Conservation (phyloP, 495 filamentous ascomycete genomes). For the Aspergillus nidulans region DNA sequence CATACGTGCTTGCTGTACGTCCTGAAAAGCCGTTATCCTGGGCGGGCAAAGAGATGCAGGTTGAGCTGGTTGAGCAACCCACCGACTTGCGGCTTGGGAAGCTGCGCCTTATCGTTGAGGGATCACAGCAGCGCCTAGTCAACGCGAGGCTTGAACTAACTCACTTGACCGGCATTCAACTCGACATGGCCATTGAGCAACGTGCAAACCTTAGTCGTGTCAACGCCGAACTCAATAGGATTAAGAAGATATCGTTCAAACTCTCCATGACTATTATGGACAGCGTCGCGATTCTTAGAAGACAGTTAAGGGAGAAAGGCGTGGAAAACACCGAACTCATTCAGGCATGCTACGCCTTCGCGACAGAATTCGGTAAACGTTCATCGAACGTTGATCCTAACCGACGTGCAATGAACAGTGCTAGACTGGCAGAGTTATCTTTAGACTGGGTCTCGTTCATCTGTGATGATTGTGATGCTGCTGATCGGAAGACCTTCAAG, state of each 20-base stretch:
- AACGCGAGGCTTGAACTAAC: conserved; percentile 74
- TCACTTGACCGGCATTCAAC: conserved; percentile 69
- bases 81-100: conserved; percentile 84
- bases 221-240: conserved; percentile 85
- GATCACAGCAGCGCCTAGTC: conserved; percentile 70
- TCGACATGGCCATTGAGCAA: conserved; percentile 86
- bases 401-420: conserved; percentile 89
- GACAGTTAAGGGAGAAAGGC: conserved; percentile 64
- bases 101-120: conserved; percentile 84
- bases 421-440: conserved; percentile 85
- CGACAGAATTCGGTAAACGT: conserved; percentile 94
- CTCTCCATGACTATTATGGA: conserved; percentile 99
- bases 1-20: conserved; percentile 80
- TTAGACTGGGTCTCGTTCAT: conserved; percentile 98
- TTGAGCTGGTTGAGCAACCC: conserved; percentile 68
- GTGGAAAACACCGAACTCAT: conserved; percentile 93
- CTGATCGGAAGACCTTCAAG: conserved; percentile 93
- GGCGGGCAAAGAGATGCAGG: conserved; percentile 71
- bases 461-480: conserved; percentile 91
- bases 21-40: conserved; percentile 76
- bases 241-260: conserved; percentile 93
- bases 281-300: conserved; percentile 85
- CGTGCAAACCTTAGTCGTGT: conserved; percentile 90
- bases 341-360: conserved; percentile 98
- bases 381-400: conserved; percentile 92